These are phyloP conservation scores for Schoenoplectus tabernaemontani DNA, from an alignment of 202 grass and related monocot species.

Conservation along the genomic window DNA sequence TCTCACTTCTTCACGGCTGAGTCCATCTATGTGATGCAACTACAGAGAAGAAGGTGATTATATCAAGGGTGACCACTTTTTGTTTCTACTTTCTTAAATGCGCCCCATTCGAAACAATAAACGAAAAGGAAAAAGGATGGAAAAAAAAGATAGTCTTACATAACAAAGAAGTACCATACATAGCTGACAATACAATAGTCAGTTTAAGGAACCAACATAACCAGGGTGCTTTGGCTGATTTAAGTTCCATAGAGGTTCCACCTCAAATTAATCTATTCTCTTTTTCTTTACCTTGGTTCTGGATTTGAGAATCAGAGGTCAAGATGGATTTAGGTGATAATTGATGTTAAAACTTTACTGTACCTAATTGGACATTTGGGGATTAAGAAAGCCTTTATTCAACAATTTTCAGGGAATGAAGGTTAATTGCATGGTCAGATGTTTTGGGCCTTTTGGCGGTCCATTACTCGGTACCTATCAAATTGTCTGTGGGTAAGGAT, in stretches of 20 bases:
- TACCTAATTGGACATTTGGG: background rate
- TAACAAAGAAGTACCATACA: background rate
- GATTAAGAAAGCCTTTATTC: background rate
- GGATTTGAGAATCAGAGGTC: background rate
- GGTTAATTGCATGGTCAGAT: background rate
- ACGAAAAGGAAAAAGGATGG: background rate
- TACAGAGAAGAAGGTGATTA: constrained; percentile 12
- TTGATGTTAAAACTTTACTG: background rate
- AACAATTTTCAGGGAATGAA: background rate
- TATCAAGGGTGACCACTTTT: background rate
- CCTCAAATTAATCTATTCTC: background rate
- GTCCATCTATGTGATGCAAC: constrained; percentile 90
- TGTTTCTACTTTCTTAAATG: background rate
- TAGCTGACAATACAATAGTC: background rate
- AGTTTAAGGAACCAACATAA: background rate
- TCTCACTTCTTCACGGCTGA: constrained; percentile 59
- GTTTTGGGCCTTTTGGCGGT: no score
- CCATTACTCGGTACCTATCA: background rate
- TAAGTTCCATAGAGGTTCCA: background rate
- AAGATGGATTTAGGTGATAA: background rate
- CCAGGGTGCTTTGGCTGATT: background rate
- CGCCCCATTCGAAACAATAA: background rate
- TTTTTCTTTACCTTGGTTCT: background rate
- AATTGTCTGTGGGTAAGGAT: background rate
- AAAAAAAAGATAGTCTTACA: background rate